Conservation (phyloP, 2,329 filamentous ascomycete genomes). For the Alternaria metachromatica region DNA sequence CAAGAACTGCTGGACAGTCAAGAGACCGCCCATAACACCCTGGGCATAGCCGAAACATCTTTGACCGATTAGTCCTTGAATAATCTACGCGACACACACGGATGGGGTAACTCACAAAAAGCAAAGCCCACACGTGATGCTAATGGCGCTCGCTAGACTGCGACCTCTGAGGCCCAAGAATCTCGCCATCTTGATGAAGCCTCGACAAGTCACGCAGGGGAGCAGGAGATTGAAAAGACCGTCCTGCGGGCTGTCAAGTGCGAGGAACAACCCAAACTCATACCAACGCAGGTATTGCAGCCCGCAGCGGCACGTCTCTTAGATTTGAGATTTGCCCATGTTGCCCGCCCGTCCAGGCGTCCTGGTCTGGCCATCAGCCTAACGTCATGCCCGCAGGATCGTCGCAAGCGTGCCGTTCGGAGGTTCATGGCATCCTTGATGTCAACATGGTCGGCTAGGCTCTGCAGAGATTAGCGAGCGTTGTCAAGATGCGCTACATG, state of each 20-base stretch:
- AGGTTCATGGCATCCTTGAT: not conserved
- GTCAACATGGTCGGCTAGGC: not conserved
- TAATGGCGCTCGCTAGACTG: slow-evolving; percentile 29
- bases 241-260: not conserved
- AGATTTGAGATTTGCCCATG: slow-evolving; percentile 1
- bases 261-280: not conserved
- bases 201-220: not conserved
- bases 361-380: slow-evolving; percentile 2
- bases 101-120: slow-evolving; percentile 29
- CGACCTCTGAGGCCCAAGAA: slow-evolving; percentile 32
- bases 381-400: slow-evolving; percentile 11
- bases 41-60: slow-evolving; percentile 66
- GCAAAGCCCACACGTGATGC: slow-evolving; percentile 34
- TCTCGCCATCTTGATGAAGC: slow-evolving; percentile 22
- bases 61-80: slow-evolving; percentile 15
- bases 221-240: not conserved
- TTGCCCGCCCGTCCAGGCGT: slow-evolving; percentile 1
- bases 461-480: not conserved
- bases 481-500: slow-evolving; percentile 1
- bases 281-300: not conserved
- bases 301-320: not conserved
- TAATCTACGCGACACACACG: not conserved
- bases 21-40: slow-evolving; percentile 72
- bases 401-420: slow-evolving; percentile 8
- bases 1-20: slow-evolving; percentile 71